phyloP scores from a whole-genome alignment of 2,329 filamentous ascomycete species.

The Penicillium janthinellum region DNA sequence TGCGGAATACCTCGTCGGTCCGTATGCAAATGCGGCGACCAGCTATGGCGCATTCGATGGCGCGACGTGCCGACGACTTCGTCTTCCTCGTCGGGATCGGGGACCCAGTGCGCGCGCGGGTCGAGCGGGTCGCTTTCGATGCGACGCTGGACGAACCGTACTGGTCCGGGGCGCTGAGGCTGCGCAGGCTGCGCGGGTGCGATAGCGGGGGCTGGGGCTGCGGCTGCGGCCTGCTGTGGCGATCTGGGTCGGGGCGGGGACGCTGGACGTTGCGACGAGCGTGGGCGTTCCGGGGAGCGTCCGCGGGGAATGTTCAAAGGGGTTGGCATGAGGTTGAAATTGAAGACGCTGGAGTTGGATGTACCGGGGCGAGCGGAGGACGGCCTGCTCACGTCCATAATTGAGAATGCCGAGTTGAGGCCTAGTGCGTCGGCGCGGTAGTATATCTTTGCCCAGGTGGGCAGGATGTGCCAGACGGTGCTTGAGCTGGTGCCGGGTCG shows the following conservation, averaged over 20 bases:
- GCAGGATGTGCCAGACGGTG: constrained; percentile 46
- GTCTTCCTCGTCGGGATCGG: constrained; percentile 29
- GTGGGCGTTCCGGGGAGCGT: constrained; percentile 18
- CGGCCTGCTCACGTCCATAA: constrained; percentile 36
- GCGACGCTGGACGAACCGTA: constrained; percentile 24
- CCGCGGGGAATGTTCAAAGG: constrained; percentile 31
- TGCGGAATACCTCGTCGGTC: constrained; percentile 62
- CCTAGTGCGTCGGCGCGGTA: constrained; percentile 67
- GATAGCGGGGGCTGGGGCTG: background rate
- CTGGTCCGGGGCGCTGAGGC: constrained; percentile 6
- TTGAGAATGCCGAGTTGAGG: constrained; percentile 48
- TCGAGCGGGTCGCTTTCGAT: constrained; percentile 40
- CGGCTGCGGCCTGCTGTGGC: background rate
- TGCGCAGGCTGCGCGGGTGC: background rate
- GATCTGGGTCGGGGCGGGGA: constrained; percentile 5
- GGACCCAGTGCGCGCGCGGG: constrained; percentile 48
- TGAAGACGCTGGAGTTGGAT: constrained; percentile 34
- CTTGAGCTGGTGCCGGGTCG: constrained; percentile 50
- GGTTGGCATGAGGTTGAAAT: constrained; percentile 34
- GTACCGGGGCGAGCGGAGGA: constrained; percentile 34
- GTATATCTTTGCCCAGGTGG: constrained; percentile 62
- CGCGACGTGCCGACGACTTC: constrained; percentile 35
- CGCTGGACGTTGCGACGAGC: constrained; percentile 4
- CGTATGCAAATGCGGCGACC: constrained; percentile 71
- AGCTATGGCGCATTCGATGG: constrained; percentile 60